A percentile compares a stretch with the other conserved stretches of the same genome.
Conservation (phyloP, 768 basidiomycete species). For the Phaeolepiota aurea region DNA sequence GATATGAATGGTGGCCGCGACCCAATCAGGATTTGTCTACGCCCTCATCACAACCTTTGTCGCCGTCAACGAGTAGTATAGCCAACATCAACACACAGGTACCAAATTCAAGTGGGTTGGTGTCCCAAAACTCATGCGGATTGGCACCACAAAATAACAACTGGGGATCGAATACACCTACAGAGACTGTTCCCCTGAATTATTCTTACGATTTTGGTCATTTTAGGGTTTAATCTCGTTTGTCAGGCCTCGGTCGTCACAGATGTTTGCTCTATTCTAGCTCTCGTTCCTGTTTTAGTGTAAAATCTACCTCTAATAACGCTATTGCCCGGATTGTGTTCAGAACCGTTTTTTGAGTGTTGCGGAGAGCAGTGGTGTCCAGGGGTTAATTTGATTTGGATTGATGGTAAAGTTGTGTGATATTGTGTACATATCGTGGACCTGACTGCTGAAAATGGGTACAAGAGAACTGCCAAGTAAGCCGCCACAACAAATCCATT, state of each 20-base stretch:
- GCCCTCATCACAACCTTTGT: conserved; percentile 10
- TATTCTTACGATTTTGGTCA: conserved; percentile 23
- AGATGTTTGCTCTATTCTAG: not conserved
- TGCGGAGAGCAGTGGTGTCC: too few relatives aligned
- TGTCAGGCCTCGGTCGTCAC: not conserved
- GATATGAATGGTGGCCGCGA: conserved; percentile 64
- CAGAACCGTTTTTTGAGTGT: too few relatives aligned
- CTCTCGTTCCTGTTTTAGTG: not conserved
- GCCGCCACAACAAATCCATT: conserved; percentile 11
- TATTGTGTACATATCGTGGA: conserved; percentile 32
- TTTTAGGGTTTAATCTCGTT: conserved; percentile 7
- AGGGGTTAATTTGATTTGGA: too few relatives aligned
- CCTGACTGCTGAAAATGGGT: conserved; percentile 43
- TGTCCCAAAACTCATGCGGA: not conserved
- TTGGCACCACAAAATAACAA: not conserved
- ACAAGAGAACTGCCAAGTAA: conserved; percentile 32
- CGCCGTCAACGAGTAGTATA: conserved; percentile 5
- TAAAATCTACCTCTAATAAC: not conserved
- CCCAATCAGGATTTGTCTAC: conserved; percentile 17
- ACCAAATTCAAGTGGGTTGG: not conserved
- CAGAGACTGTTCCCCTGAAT: conserved; percentile 12
- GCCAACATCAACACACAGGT: not conserved
- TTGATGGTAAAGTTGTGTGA: too few relatives aligned
- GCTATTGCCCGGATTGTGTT: not conserved
- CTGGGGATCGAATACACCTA: conserved; percentile 6